Conservation (phyloP, 2,329 filamentous ascomycete species). For the Trichoderma atrobrunneum region DNA sequence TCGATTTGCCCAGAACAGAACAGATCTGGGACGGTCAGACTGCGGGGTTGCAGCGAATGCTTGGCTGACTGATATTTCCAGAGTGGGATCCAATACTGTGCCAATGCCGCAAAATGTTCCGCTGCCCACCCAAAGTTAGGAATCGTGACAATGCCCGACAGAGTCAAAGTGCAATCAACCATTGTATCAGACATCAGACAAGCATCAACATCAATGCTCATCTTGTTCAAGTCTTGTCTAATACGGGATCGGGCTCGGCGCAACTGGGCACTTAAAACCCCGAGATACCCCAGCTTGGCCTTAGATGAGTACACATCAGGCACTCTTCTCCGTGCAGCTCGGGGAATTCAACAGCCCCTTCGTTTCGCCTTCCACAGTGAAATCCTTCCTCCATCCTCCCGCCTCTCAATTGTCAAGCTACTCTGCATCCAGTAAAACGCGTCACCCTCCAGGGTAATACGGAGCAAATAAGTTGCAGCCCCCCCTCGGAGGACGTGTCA, state of each 20-base stretch:
- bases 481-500: constrained; percentile 9
- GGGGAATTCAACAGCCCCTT: not conserved
- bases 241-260: not conserved
- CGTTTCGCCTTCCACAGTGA: not conserved
- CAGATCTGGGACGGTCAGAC: not conserved
- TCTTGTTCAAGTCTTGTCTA: no score
- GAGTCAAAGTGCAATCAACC: not conserved
- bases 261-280: not conserved
- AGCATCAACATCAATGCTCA: not conserved
- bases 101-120: not conserved
- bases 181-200: not conserved
- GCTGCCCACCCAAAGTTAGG: not conserved
- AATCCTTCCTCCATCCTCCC: not conserved
- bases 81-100: not conserved
- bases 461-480: not conserved
- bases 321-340: not conserved
- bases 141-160: not conserved
- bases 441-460: not conserved
- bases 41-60: not conserved
- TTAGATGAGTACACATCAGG: not conserved
- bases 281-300: not conserved
- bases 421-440: not conserved
- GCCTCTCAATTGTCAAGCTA: not conserved
- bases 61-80: not conserved
- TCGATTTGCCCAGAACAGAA: not conserved